A percentile compares a stretch with the other conserved stretches of the same genome.
Evolutionary conservation across 208 protist species (phyloP).

Genomic region (Acanthamoeba lenticulata): DNA sequence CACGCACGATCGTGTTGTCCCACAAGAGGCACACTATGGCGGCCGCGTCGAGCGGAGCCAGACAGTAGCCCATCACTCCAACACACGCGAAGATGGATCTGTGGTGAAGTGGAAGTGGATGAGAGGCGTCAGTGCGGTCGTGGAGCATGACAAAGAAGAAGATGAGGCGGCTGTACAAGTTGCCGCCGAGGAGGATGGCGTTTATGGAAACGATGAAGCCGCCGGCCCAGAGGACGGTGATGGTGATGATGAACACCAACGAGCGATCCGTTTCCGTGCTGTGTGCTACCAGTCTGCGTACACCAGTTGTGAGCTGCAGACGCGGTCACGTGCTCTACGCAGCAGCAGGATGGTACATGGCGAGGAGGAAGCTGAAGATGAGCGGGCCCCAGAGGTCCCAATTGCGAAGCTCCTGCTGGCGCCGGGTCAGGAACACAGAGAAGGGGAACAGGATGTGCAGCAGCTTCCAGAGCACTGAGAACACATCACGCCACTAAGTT

Average conservation of each 20-base stretch:
- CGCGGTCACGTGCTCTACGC: too few relatives aligned
- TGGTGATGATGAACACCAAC: slow-evolving; percentile 72
- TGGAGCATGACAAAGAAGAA: background rate
- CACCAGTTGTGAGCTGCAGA: too few relatives aligned
- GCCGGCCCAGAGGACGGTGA: slow-evolving; percentile 77
- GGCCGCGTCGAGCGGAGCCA: slow-evolving; percentile 72
- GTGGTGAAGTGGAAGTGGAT: background rate
- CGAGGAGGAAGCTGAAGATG: slow-evolving; percentile 70
- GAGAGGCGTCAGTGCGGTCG: background rate
- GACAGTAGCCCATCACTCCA: slow-evolving; percentile 81
- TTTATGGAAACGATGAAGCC: slow-evolving; percentile 77
- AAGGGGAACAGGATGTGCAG: slow-evolving; percentile 67
- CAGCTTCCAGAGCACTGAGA: slow-evolving; percentile 67
- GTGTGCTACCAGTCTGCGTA: background rate
- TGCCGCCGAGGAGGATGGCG: slow-evolving; percentile 77
- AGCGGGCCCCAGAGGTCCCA: slow-evolving; percentile 80
- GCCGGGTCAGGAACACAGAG: background rate
- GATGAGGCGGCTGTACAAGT: too few relatives aligned
- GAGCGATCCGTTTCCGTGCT: background rate
- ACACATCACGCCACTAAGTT: slow-evolving; percentile 72
- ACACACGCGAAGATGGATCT: slow-evolving; percentile 78
- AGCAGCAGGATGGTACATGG: too few relatives aligned
- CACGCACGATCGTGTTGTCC: slow-evolving; percentile 42
- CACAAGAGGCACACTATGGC: slow-evolving; percentile 68
- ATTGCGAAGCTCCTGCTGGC: slow-evolving; percentile 71